Conservation (phyloP, 1,284 basidiomycete genomes). For the Pisolithus thermaeus region DNA sequence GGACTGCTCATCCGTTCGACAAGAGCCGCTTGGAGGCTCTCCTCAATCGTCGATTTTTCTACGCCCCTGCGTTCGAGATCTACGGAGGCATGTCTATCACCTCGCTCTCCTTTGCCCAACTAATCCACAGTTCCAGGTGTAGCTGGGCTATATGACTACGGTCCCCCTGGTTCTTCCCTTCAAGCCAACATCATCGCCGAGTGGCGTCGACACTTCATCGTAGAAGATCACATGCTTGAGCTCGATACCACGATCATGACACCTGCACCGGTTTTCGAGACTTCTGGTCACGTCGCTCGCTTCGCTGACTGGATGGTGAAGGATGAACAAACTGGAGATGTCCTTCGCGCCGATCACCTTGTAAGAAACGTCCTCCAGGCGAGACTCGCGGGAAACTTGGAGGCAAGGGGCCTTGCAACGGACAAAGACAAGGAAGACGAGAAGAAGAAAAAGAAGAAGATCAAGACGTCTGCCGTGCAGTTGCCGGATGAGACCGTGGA, state of each 20-base stretch:
- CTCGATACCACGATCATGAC: slow-evolving; percentile 99
- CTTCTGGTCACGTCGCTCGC: slow-evolving; percentile 96
- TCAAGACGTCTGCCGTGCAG: slow-evolving; percentile 73
- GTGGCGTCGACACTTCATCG: slow-evolving; percentile 98
- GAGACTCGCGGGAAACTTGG: slow-evolving; percentile 84
- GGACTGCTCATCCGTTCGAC: slow-evolving; percentile 85
- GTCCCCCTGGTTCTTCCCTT: slow-evolving; percentile 90
- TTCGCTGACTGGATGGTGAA: slow-evolving; percentile 99
- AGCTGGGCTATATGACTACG: slow-evolving; percentile 94
- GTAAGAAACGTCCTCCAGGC: slow-evolving; percentile 93
- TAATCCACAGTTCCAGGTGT: slow-evolving; percentile 53
- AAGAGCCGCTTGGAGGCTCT: slow-evolving; percentile 84
- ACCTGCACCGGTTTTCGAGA: slow-evolving; percentile 90
- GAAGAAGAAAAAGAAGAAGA: slow-evolving; percentile 75
- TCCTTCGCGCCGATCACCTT: slow-evolving; percentile 95
- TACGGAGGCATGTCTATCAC: slow-evolving; percentile 72
- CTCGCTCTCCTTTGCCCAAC: slow-evolving; percentile 6
- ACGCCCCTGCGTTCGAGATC: slow-evolving; percentile 97
- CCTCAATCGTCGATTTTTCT: slow-evolving; percentile 94
- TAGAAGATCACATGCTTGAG: slow-evolving; percentile 99
- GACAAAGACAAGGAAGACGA: slow-evolving; percentile 54
- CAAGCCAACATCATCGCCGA: slow-evolving; percentile 96
- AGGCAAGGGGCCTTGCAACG: slow-evolving; percentile 75
- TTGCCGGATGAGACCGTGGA: slow-evolving; percentile 72
- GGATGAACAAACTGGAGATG: slow-evolving; percentile 91